phyloP scores from a whole-genome alignment of 2,329 filamentous ascomycete genomes.

The Tolypocladium amazonense region DNA sequence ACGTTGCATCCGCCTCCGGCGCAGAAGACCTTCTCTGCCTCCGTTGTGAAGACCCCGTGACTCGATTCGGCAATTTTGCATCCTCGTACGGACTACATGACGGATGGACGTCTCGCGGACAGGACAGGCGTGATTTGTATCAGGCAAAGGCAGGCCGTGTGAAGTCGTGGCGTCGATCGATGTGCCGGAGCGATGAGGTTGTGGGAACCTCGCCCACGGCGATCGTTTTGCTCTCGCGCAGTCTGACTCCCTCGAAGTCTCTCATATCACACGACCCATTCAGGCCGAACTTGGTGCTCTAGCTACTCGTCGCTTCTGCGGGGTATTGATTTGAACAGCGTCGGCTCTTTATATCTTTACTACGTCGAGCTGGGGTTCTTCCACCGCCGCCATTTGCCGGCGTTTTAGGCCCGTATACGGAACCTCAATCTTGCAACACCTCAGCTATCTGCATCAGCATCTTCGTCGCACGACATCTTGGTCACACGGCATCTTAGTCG shows the following conservation, averaged over 20 bases:
- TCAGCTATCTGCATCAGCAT: too few relatives aligned
- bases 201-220: too few relatives aligned
- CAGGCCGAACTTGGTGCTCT: background rate
- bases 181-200: background rate
- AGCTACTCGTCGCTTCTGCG: background rate
- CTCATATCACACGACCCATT: too few relatives aligned
- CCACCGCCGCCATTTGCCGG: background rate
- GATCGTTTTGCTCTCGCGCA: background rate
- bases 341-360: background rate
- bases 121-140: background rate
- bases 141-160: background rate
- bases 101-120: background rate
- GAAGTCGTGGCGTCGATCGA: background rate
- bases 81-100: background rate
- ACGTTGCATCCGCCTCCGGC: conserved; percentile 8
- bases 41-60: background rate
- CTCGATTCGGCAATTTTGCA: background rate
- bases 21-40: background rate
- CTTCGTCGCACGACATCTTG: background rate
- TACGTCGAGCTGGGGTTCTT: background rate
- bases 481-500: background rate
- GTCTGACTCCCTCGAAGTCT: background rate
- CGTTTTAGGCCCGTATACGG: background rate
- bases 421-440: background rate
- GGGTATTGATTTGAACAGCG: background rate